Base-by-base conservation (phyloP, 768 basidiomycete genomes). In the Gymnopilus junonius region DNA sequence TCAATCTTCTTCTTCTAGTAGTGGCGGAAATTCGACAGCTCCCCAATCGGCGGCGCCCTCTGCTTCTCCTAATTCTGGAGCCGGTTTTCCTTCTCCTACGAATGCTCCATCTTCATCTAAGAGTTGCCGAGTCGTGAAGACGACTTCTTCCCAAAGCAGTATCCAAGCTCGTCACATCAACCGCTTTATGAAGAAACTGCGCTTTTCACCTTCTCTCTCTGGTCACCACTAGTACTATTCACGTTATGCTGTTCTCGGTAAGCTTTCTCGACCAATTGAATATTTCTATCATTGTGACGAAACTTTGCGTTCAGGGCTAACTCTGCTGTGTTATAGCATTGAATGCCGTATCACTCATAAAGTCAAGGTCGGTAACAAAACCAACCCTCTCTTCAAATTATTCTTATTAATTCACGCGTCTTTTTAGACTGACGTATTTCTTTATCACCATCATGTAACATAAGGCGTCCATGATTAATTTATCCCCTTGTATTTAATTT, bases 171-270 rank as follows among this genome's bases (percentile, higher is more conserved):
- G 70, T 15, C 73, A 74, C 35, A n/a, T 75, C 63, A 75, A 72
- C 62, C 70, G 77, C 3, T 67, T 77, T 51, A 77, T 77, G 76
- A 67, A 75, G 27, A 65, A 67, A 3, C 57, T 76, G 4, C 69
- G 69, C 6, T 63, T 75, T 8, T 40, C 31, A 4, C 20, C 29
- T 3, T 51, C 48, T 7, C 17, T 17, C 17, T 17, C 48, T 1
- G 48, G 48, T n/a, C 48, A 29, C 29, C 48, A 29, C 14, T 51
- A 17, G 32, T 42, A 3, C 20, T 42, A 2, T 1, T 2, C 8
- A n/a, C 35, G 11, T 35, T 10, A 35, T 35, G 35, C 3, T 12
- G 15, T 35, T 35, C 40, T 42, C 40, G n/a, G 45, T 46, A 29
- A 15, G 14, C 17, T 12, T 32, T 32, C 4, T n/a, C 48, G 48